phyloP scores from a whole-genome alignment of 1,284 basidiomycete genomes.

The Puccinia polysora region DNA sequence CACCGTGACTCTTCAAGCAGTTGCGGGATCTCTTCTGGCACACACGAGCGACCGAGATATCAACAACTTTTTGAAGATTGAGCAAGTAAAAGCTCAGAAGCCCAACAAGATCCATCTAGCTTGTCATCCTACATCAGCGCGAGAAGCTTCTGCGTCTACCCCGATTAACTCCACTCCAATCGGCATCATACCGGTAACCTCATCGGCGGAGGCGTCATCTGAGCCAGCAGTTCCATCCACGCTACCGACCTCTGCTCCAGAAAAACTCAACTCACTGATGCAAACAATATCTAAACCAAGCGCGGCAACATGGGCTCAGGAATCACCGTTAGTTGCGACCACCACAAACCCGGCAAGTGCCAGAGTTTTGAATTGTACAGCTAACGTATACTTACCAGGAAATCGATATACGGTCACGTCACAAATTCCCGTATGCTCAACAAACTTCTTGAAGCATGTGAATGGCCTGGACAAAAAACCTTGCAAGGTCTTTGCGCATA shows the following conservation, averaged over 20 bases:
- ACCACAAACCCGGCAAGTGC: background rate
- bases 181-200: too few relatives aligned
- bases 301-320: background rate
- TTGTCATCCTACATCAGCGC: background rate
- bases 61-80: conserved; percentile 22
- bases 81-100: background rate
- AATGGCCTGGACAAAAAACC: background rate
- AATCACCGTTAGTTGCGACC: background rate
- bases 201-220: too few relatives aligned
- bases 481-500: background rate
- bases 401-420: background rate
- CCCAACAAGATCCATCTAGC: background rate
- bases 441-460: background rate
- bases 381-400: conserved; percentile 7
- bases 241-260: background rate
- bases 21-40: background rate
- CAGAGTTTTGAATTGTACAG: background rate
- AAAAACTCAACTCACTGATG: background rate
- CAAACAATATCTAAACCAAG: background rate
- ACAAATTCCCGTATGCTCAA: background rate
- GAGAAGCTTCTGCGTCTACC: background rate
- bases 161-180: too few relatives aligned
- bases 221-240: background rate
- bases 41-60: background rate
- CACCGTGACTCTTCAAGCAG: background rate